A percentile compares a stretch with the other conserved stretches of the same genome.
phyloP scores from a whole-genome alignment of 164 flowering plant species.

The Macadamia tetraphylla region DNA sequence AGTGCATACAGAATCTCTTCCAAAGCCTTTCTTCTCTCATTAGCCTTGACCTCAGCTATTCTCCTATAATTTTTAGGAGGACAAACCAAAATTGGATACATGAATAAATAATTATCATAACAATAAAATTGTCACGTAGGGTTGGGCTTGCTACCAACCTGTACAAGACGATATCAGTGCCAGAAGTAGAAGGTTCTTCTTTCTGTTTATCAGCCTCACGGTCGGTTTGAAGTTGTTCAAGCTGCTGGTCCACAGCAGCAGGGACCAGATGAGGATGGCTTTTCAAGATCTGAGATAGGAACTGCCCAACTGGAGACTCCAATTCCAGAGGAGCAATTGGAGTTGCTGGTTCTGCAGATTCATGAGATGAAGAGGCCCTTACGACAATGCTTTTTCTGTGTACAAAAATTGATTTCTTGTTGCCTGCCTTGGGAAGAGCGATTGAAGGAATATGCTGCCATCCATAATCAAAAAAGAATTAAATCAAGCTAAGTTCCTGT shows the following conservation, averaged over 20 bases:
- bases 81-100: no score
- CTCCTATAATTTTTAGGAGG: conserved; percentile 41
- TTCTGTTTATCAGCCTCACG: conserved; percentile 56
- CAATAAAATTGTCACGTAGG: not conserved
- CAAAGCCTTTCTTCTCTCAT: conserved; percentile 69
- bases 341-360: conserved; percentile 27
- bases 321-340: conserved; percentile 82
- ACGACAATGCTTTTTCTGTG: conserved; percentile 27
- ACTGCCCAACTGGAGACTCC: conserved; percentile 86
- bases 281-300: conserved; percentile 65
- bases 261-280: conserved; percentile 93
- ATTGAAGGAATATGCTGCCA: conserved; percentile 27
- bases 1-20: conserved; percentile 90
- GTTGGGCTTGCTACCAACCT: conserved; percentile 36
- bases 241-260: conserved; percentile 94
- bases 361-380: conserved; percentile 44
- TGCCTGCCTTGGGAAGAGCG: conserved; percentile 20
- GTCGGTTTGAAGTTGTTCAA: conserved; percentile 79
- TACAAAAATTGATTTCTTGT: conserved; percentile 19
- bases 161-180: conserved; percentile 78
- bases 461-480: not conserved
- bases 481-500: not conserved
- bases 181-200: conserved; percentile 60
- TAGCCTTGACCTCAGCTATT: conserved; percentile 88
- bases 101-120: no score